Evolutionary conservation across 805 yeast genomes (phyloP), one percentile per base, ranked within the genome.

Genomic region (Metschnikowia noctiluminum): DNA sequence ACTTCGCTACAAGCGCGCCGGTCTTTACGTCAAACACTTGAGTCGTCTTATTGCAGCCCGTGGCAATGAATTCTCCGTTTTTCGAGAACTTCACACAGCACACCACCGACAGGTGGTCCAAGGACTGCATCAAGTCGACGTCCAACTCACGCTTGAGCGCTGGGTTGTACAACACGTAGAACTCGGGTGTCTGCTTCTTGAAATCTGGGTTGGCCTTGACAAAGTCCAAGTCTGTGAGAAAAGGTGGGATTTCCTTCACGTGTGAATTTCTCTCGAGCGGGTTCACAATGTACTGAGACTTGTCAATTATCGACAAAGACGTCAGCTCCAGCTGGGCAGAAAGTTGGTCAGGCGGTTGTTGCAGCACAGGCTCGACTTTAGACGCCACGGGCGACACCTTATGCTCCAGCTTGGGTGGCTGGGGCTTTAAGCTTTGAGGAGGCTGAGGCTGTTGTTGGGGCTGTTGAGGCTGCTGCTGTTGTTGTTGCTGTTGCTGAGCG

Each of bases 31-130:
- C 87, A 70, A 85, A 92, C 49, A 92, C 96, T 69, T 91, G 97
- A 2, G 98, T 94, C 38, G 95, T 81, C 65, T 90, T 89, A 73
- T 92, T 94, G 74, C 97, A 91, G 42, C 99, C 99, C 13, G 98
- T 92, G 27, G 98, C 99, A 58, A 92, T 76, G 63, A 81, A 88
- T 70, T 87, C 86, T 54, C 98, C 98, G 65, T 89, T 96, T 55
- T 82, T 82, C 50, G 91, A 84, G 74, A 94, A 92, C 53, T 96
- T 79, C 50, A 92, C 98, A 69, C 98, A 92, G 74, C 98, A 94
- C 43, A 92, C 98, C 40, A 92, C 98, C 1, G 96, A 87, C 13
- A 90, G 80, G 72, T 94, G 98, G 64, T 88, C 96, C 58, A 92
- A 80, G 12, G 96, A 85, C 63, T 87, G 94, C 58, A 90, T 88